Percentiles rank a stretch among this genome's conserved stretches.
Evolutionary conservation across 352 stramenopile genomes (phyloP).

Genomic region (Lagenidium giganteum): DNA sequence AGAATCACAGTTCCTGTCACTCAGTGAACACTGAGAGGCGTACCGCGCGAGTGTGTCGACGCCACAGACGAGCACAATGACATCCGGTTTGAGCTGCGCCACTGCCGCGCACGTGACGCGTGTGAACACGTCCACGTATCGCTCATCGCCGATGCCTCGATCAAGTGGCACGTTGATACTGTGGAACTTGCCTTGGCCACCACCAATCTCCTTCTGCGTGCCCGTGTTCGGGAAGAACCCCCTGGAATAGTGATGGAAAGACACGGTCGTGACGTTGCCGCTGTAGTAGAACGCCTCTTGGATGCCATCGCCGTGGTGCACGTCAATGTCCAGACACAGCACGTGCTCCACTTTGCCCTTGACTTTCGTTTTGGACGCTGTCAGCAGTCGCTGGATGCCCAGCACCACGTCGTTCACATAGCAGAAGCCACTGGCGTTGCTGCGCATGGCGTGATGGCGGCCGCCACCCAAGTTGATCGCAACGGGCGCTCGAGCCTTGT

Average conservation of each 20-base stretch:
- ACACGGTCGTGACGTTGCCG: constrained; percentile 37
- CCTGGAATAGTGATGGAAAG: constrained; percentile 41
- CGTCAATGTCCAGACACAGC: constrained; percentile 51
- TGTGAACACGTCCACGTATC: constrained; percentile 47
- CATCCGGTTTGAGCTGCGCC: constrained; percentile 30
- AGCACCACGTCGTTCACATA: constrained; percentile 76
- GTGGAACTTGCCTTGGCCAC: constrained; percentile 25
- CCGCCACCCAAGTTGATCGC: constrained; percentile 55
- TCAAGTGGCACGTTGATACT: constrained; percentile 65
- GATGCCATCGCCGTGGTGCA: constrained; percentile 57
- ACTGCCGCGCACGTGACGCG: constrained; percentile 30
- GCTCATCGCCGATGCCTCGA: constrained; percentile 40
- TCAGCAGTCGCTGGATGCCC: constrained; percentile 25
- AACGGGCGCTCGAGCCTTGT: constrained; percentile 13
- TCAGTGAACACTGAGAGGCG: not conserved
- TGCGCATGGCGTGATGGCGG: constrained; percentile 52
- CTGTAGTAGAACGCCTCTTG: constrained; percentile 59
- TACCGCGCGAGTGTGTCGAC: constrained; percentile 52
- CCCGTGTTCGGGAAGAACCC: constrained; percentile 53
- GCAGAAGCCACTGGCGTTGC: constrained; percentile 60
- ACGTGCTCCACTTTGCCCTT: constrained; percentile 17
- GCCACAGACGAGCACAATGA: constrained; percentile 58
- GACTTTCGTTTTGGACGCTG: not conserved
- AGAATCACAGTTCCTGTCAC: not conserved
- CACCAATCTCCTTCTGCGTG: constrained; percentile 15